Percentiles rank a stretch among this genome's conserved stretches.
Evolutionary conservation across 768 basidiomycete species (phyloP).

Genomic region (Pleurotus cornucopiae): DNA sequence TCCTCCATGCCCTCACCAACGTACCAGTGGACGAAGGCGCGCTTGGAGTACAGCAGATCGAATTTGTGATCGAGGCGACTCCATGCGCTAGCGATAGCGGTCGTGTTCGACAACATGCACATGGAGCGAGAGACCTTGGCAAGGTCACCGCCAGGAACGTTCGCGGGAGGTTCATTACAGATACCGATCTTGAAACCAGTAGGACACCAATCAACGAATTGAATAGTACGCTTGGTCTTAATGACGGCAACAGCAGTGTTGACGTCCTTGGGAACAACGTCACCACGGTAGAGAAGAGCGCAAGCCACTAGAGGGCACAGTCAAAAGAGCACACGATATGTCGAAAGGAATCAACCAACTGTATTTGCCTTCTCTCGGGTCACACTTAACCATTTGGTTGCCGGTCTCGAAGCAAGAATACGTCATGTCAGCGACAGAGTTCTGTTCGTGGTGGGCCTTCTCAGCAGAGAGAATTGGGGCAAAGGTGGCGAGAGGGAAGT

Average conservation of each 20-base stretch:
- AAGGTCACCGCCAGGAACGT: constrained; percentile 91
- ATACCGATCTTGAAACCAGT: constrained; percentile 99
- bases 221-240: constrained; percentile 97
- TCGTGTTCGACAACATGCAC: constrained; percentile 96
- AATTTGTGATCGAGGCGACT: constrained; percentile 96
- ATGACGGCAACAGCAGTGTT: constrained; percentile 89
- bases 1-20: constrained; percentile 99
- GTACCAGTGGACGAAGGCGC: constrained; percentile 91
- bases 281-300: constrained; percentile 89
- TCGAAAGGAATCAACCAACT: constrained; percentile 47
- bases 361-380: constrained; percentile 98
- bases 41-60: constrained; percentile 96
- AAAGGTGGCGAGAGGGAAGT: constrained; percentile 96
- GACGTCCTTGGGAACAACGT: constrained; percentile 95
- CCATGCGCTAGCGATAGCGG: constrained; percentile 94
- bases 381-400: constrained; percentile 95
- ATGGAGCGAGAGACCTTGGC: constrained; percentile 92
- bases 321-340: constrained; percentile 10
- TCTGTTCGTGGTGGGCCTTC: constrained; percentile 94
- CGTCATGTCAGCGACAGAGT: constrained; percentile 98
- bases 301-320: constrained; percentile 66
- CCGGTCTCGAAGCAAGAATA: constrained; percentile 96
- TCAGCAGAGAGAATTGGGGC: constrained; percentile 92
- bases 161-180: constrained; percentile 93
- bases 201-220: constrained; percentile 98